Evolutionary conservation across 2,329 filamentous ascomycete genomes (phyloP), one percentile per base, ranked within the genome.

Genomic region (Botrytis medusae): DNA sequence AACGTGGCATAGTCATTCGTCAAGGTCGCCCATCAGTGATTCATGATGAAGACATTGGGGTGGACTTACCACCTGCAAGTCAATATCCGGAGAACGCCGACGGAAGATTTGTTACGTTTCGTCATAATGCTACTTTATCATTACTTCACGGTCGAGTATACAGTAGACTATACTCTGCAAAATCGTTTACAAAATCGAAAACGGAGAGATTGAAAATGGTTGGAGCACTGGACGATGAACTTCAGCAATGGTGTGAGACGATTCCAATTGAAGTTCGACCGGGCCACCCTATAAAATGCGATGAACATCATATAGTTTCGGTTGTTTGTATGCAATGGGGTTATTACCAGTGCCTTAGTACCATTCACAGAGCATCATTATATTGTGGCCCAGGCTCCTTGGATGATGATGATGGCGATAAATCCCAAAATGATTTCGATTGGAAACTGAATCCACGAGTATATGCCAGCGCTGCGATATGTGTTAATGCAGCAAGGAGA

Each of bases 241-340:
- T 79, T 22, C 75, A 79, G 59, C 65, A 73, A 18, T 78, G 77
- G 77, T 71, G 75, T 59, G 75, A 77, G 44, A 62, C 72, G 18
- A 54, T 79, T n/a, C 78, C 78, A 14, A 61, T 76, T 46, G 76
- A 77, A n/a, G 76, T 79, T 61, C 75, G 77, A 64, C 78, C 78
- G 32, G 78, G 76, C 16, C 60, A 77, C 64, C 64, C 71, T 14
- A 72, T 78, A 25, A 69, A 63, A 48, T 79, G 76, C 57, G 62
- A 73, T n/a, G 37, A 72, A 42, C 67, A 74, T 61, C 74, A 77
- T 32, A 71, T 75, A n/a, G 59, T 77, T 5, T 57, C 77, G 1
- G 74, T 77, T 2, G 69, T 78, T 54, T 74, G 77, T 72, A 76
- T 79, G 69, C 77, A 79, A 48, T 77, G 77, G 71, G 63, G 34